Base-by-base conservation (phyloP, 1,284 basidiomycete species). In the Trametes polyzona region DNA sequence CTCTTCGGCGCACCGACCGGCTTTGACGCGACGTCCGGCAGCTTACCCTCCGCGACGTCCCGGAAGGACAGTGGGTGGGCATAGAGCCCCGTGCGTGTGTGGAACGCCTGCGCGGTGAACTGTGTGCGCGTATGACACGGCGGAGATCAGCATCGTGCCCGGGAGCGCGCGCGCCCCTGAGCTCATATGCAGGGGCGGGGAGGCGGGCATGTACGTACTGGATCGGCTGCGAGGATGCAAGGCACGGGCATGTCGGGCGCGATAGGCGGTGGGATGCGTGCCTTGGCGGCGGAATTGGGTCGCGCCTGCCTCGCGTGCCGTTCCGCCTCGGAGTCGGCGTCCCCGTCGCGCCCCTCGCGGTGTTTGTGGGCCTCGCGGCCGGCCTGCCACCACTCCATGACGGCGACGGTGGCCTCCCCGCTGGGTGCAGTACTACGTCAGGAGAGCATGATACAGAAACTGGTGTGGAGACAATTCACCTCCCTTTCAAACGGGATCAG, bases 51-150 rank as follows among this genome's bases (percentile, higher is more conserved):
- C 1, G 82, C 78, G 37, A 87, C 76, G 36, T 85, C 81, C 21
- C 72, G 68, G 68, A 86, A 87, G 0, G 79, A 79, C 4, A 84
- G 70, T 7, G 78, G 68, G 29, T 80, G 74, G 56, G 83, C 85
- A 10, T 73, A 67, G 9, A 79, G 68, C 0, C 70, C 69, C 1
- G 82, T 83, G n/a, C 84, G 76, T 10, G 72, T 69, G 14, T 71
- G 67, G 62, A 81, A 83, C 5, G 83, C 83, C 49, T 76, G 72
- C 11, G 74, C 67, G 0, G 83, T 85, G 55, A 77, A 84, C 82
- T 85, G 59, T 7, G 4, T 8, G n/a, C 12, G 39, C 40, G 12
- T 9, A 44, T 32, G 14, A 8, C 11, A 21, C 30, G 23, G 36
- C n/a, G n/a, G n/a, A n/a, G n/a, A n/a, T 33, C 23, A 43, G 17